Base-by-base conservation (phyloP, 495 filamentous ascomycete species). In the Aspergillus egyptiacus region DNA sequence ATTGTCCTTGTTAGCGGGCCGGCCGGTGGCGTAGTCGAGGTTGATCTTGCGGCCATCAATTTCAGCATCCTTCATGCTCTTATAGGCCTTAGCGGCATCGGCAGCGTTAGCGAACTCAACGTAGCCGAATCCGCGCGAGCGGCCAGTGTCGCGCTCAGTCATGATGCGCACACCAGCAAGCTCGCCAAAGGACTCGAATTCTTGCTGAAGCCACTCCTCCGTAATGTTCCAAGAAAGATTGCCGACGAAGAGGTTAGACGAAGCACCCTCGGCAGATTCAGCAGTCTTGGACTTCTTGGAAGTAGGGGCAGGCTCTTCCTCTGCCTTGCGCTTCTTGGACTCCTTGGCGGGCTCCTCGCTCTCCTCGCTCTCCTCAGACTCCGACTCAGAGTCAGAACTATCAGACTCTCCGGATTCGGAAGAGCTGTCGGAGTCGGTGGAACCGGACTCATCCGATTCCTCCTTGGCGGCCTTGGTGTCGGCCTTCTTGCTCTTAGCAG, bases 91-190 rank as follows among this genome's bases (percentile, higher is more conserved):
- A 57, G 82, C 76, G 20, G 88, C 88, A 63, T 78, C 75, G 36
- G 79, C 79, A 55, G 78, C 70, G 49, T 71, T 79, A 59, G 74
- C 71, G 71, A 89, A 98, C 72, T 98, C 93, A 54, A 96, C 89
- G 64, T 96, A 98, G 55, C 94, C 93, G 69, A 94, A 98, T 54
- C 93, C 93, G 67, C 87, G 90, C 61, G 91, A 95, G 58, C 88
- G 86, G 50, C 87, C 86, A 61, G 75, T 78, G 20, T 82, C 83
- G 59, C 83, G 81, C 69, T 98, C 93, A 42, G 81, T 86, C 62
- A 97, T 85, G 60, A 98, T 82, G 54, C 86, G 82, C 46, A 80
- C 81, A 57, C 82, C 77, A 60, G 77, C 70, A 48, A 96, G 74
- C 57, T 86, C 86, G 55, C 87, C 90, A 63, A 84, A 95, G 36